Evolutionary conservation across 306 rosid genomes (phyloP), one percentile per base, ranked within the genome.

Genomic region (Rosa multiflora): DNA sequence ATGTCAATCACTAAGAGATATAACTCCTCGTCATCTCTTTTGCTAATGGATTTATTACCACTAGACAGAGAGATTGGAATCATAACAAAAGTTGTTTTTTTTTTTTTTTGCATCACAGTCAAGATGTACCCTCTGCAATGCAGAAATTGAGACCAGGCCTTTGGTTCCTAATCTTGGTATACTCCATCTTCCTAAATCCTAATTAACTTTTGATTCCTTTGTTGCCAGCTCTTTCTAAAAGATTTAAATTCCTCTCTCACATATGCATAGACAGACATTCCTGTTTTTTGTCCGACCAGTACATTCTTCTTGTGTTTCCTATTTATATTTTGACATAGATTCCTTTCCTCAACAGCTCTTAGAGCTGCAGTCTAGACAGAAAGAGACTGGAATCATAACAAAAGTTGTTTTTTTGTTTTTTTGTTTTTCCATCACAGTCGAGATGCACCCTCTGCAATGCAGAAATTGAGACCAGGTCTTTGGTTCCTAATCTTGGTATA

Each of bases 291-390:
- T 74, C 26, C 61, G 4, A 70, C 72, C 7, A 72, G 56, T 37
- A 10, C 43, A 12, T 75, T 51, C 42, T 70, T 39, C 62, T 47
- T 82, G 18, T 78, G 47, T 39, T 66, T 48, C 52, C 13, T 17
- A 21, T 68, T 69, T 64, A 46, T 23, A 61, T 70, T 40, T 66
- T 84, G 58, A 79, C 78, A 21, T 55, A 67, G 39, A 67, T 62
- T 81, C 67, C 61, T 86, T 86, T 83, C 76, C 84, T 75, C 67
- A 74, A 58, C 88, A 95, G 99, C 96, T 82, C 91, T 95, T 32
- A 88, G 99, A 89, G 97, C 98, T 74, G 99, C 98, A 29, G 99
- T n/a, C n/a, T n/a, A n/a, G n/a, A n/a, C n/a, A n/a, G n/a, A n/a
- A n/a, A n/a, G n/a, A n/a, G n/a, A n/a, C n/a, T n/a, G n/a, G n/a